Evolutionary conservation across 176 grass and related monocot genomes (phyloP).

Genomic region (Paspalum notatum): DNA sequence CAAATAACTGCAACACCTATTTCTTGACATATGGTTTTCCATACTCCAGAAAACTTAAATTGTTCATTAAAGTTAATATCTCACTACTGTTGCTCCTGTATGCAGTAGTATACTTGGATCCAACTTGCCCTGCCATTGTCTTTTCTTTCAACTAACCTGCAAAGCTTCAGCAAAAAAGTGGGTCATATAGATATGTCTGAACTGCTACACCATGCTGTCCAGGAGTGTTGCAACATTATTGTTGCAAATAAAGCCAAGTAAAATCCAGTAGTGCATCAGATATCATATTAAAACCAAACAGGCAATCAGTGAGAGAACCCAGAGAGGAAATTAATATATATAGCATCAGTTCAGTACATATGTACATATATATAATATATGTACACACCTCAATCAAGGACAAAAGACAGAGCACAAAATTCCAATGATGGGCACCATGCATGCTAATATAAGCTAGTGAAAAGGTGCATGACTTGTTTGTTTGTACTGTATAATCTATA

Average conservation of each 20-base stretch:
- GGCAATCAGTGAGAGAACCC: neutral
- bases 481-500: neutral
- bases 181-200: neutral
- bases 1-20: neutral
- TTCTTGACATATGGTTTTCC: neutral
- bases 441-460: neutral
- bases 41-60: neutral
- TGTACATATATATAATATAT: neutral
- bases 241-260: neutral
- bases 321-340: neutral
- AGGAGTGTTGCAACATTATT: neutral
- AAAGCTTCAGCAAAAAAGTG: neutral
- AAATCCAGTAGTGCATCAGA: constrained; percentile 1
- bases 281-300: neutral
- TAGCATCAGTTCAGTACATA: neutral
- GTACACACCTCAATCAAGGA: neutral
- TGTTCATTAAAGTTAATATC: neutral
- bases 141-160: neutral
- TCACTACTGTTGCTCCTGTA: neutral
- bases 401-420: constrained; percentile 15
- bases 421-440: neutral
- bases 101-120: neutral
- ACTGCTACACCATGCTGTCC: constrained; percentile 6
- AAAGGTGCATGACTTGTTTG: constrained; percentile 5
- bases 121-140: too few relatives aligned